These are phyloP conservation scores for Apiospora rasikravindrae DNA, from an alignment of 2,329 filamentous ascomycete genomes.

Conservation along the genomic window DNA sequence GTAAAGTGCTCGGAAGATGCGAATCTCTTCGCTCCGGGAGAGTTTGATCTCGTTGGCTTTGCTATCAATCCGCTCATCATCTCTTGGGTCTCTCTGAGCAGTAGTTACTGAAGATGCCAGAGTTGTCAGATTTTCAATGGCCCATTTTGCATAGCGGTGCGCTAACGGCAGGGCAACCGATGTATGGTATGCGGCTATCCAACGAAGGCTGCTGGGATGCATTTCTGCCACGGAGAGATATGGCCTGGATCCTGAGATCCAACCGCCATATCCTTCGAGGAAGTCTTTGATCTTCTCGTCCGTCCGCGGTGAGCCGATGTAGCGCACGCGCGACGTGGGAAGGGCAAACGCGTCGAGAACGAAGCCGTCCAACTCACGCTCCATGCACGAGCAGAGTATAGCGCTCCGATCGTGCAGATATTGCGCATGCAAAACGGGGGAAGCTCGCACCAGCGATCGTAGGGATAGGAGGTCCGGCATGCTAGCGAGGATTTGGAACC, in stretches of 20 bases:
- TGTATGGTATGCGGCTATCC: constrained; percentile 25
- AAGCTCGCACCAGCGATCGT: constrained; percentile 26
- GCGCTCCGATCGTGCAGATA: constrained; percentile 27
- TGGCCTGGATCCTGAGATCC: constrained; percentile 13
- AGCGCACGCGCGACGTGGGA: constrained; percentile 24
- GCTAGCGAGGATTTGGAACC: constrained; percentile 24
- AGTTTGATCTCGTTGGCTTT: background rate
- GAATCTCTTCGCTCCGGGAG: constrained; percentile 18
- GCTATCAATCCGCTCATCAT: background rate
- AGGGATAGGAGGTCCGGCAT: constrained; percentile 28
- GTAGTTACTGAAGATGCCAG: background rate
- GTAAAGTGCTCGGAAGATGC: constrained; percentile 31
- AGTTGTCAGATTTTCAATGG: constrained; percentile 18
- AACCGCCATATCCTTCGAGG: constrained; percentile 18
- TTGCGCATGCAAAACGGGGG: constrained; percentile 30
- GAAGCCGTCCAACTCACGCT: constrained; percentile 28
- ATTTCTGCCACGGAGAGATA: constrained; percentile 5
- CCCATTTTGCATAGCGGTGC: constrained; percentile 22
- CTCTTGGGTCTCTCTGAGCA: background rate
- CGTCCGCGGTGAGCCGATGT: constrained; percentile 24
- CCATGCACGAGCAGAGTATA: constrained; percentile 27
- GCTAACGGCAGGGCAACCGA: constrained; percentile 22
- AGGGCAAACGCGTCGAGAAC: constrained; percentile 29
- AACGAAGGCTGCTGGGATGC: constrained; percentile 17
- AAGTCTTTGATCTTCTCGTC: constrained; percentile 21